Conservation (phyloP, 495 filamentous ascomycete species). For the Neurospora sublineolata region DNA sequence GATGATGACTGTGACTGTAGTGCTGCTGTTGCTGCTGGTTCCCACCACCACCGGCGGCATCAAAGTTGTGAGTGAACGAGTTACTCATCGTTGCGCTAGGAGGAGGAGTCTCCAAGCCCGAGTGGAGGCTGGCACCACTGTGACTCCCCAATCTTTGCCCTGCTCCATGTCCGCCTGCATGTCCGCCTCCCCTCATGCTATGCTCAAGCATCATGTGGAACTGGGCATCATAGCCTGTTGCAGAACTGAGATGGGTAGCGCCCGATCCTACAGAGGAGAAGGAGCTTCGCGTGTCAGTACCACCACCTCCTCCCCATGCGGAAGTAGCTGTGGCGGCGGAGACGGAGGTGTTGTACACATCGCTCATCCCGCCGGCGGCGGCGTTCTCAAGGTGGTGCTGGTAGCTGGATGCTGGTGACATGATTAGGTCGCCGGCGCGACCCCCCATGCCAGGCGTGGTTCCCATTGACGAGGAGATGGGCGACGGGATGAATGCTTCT, state of each 20-base stretch:
- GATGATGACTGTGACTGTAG: background rate
- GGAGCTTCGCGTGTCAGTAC: background rate
- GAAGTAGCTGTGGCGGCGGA: conserved; percentile 6
- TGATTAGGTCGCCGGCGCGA: conserved; percentile 21
- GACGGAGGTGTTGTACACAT: conserved; percentile 1
- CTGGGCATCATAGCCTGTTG: background rate
- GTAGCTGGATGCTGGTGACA: conserved; percentile 33
- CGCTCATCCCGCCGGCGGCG: background rate
- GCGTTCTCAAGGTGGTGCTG: conserved; percentile 30
- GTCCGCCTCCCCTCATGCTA: background rate
- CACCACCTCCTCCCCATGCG: background rate
- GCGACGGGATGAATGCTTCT: background rate
- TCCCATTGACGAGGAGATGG: background rate
- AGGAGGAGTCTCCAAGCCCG: conserved; percentile 21
- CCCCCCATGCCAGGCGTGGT: background rate
- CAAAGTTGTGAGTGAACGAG: conserved; percentile 16
- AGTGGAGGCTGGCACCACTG: background rate
- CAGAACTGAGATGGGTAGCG: background rate
- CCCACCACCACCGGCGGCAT: conserved; percentile 3
- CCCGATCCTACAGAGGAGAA: background rate
- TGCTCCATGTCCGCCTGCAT: background rate
- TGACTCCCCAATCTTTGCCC: background rate
- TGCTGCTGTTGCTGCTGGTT: background rate
- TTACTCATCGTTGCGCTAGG: conserved; percentile 17
- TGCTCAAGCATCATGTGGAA: background rate